These are phyloP conservation scores for Geotrichum citri-aurantii DNA, from an alignment of 1,139 yeast genomes.

Conservation along the genomic window DNA sequence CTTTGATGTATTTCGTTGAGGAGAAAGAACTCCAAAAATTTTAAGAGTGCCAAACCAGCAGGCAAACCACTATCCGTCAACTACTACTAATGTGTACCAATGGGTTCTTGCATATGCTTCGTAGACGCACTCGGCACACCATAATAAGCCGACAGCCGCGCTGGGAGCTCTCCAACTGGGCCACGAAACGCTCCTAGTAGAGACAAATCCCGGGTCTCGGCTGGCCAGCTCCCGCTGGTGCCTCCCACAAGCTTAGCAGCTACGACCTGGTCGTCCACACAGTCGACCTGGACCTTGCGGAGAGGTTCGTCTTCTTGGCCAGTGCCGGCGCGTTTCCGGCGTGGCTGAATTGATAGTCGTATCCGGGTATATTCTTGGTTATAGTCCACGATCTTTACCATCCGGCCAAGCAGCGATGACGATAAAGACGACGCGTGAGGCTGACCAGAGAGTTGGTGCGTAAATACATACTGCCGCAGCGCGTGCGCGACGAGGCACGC, in stretches of 20 bases:
- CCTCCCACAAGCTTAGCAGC: not conserved
- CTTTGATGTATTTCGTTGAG: too few species aligned
- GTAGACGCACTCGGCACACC: not conserved
- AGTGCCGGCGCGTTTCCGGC: not conserved
- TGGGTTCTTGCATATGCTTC: not conserved
- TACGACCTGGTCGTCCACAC: not conserved
- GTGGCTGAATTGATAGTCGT: not conserved
- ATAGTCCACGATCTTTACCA: not conserved
- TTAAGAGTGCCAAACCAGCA: too few species aligned
- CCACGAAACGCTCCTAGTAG: constrained; percentile 2
- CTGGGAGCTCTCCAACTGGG: not conserved
- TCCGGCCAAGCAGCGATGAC: not conserved
- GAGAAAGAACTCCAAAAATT: too few species aligned
- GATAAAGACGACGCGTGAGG: not conserved
- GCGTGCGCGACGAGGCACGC: not conserved
- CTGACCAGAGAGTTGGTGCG: not conserved
- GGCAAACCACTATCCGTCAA: too few species aligned
- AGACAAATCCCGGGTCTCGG: not conserved
- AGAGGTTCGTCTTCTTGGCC: not conserved
- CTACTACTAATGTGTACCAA: too few species aligned
- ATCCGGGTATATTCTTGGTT: not conserved
- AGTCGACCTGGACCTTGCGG: not conserved
- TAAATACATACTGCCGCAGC: not conserved
- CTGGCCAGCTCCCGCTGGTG: not conserved
- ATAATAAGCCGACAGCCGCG: not conserved